A percentile compares a stretch with the other conserved stretches of the same genome.
Conservation (phyloP, 106 monocot genomes). For the Dendrobium nobile region DNA sequence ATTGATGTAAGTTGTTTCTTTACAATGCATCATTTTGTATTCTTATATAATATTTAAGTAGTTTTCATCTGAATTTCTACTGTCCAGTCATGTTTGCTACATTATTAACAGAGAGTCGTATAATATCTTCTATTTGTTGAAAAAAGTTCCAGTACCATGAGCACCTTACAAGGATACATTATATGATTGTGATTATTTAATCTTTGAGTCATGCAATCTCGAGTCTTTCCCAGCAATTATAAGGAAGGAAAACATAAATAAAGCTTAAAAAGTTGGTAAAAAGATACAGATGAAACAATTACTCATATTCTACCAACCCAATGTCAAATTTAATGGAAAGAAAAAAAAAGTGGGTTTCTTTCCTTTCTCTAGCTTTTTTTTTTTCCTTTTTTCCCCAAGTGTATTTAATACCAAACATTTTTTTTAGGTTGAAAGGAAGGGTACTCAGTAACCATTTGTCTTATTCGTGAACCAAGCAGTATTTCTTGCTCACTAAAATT, state of each 20-base stretch:
- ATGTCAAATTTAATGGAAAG: background rate
- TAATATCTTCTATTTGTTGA: background rate
- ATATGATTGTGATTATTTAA: too few species aligned
- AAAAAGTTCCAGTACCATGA: background rate
- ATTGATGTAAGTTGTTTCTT: conserved; percentile 32
- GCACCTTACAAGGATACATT: background rate
- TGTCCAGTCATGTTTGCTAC: background rate
- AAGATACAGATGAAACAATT: background rate
- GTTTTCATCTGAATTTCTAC: background rate
- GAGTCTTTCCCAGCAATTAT: background rate
- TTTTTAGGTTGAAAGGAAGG: too few species aligned
- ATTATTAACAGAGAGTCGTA: background rate
- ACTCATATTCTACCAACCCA: background rate
- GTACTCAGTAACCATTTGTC: too few species aligned
- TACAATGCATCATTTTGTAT: background rate
- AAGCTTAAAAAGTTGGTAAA: background rate
- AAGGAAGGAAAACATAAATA: background rate
- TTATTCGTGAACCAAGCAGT: too few species aligned
- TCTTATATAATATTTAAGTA: background rate
- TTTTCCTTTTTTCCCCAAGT: background rate
- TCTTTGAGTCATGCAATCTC: too few species aligned
- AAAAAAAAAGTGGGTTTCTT: background rate
- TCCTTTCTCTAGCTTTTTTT: background rate
- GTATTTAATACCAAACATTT: too few species aligned
- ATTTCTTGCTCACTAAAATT: too few species aligned